Evolutionary conservation across 1,139 yeast genomes (phyloP).

Genomic region (Candida tetrigidarum): DNA sequence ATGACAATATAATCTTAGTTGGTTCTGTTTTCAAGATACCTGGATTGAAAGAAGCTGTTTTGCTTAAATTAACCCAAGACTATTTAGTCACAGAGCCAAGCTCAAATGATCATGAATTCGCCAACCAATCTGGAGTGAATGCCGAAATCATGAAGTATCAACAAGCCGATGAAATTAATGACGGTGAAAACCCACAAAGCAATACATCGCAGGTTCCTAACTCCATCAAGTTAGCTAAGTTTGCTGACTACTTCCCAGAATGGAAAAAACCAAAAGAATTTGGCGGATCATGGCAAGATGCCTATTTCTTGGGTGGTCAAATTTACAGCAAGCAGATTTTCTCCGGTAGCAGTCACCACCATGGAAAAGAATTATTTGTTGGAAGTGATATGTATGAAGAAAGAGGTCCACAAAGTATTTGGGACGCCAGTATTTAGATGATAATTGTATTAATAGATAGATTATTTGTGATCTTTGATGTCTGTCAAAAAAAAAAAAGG

Average conservation of each 20-base stretch:
- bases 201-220: slow-evolving; percentile 72
- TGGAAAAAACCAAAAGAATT: slow-evolving; percentile 75
- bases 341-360: slow-evolving; percentile 58
- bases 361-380: slow-evolving; percentile 67
- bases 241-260: slow-evolving; percentile 93
- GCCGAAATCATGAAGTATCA: slow-evolving; percentile 50
- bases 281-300: slow-evolving; percentile 72
- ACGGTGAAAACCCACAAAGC: slow-evolving; percentile 26
- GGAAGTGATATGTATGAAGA: slow-evolving; percentile 76
- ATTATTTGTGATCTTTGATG: too few species aligned
- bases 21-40: slow-evolving; percentile 78
- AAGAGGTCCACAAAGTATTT: slow-evolving; percentile 73
- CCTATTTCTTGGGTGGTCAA: slow-evolving; percentile 83
- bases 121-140: slow-evolving; percentile 29
- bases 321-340: slow-evolving; percentile 87
- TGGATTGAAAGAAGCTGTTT: slow-evolving; percentile 76
- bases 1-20: slow-evolving; percentile 79
- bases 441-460: too few species aligned
- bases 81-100: slow-evolving; percentile 49
- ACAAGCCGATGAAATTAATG: slow-evolving; percentile 40
- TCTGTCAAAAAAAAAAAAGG: too few species aligned
- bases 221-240: slow-evolving; percentile 65
- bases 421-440: slow-evolving; percentile 46
- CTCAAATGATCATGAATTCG: slow-evolving; percentile 20
- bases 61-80: slow-evolving; percentile 61